These are phyloP conservation scores for Xylariaceae sp. DNA, from an alignment of 2,329 filamentous ascomycete species.

Conservation along the genomic window DNA sequence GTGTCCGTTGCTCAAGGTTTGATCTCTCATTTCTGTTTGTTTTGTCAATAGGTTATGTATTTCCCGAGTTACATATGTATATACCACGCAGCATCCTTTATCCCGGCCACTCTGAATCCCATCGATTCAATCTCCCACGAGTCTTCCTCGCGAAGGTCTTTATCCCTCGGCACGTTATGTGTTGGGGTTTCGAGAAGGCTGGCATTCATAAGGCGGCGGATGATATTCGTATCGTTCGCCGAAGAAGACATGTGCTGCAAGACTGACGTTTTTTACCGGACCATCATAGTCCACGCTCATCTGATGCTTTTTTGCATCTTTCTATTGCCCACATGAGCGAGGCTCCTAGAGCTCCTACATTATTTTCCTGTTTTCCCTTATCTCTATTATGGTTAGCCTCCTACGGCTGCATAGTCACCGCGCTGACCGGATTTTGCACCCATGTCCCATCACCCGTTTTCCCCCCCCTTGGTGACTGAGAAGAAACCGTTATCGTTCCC, in stretches of 20 bases:
- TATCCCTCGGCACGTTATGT: slow-evolving; percentile 31
- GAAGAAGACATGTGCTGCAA: slow-evolving; percentile 34
- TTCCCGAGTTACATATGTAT: background rate
- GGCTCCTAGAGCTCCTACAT: slow-evolving; percentile 49
- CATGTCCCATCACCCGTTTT: too few relatives aligned
- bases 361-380: slow-evolving; percentile 1
- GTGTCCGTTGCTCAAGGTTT: background rate
- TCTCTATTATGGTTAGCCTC: background rate
- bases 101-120: slow-evolving; percentile 27
- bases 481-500: too few relatives aligned
- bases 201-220: slow-evolving; percentile 20
- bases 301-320: slow-evolving; percentile 23
- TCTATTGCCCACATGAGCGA: slow-evolving; percentile 38
- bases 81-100: slow-evolving; percentile 22
- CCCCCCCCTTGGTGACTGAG: too few relatives aligned
- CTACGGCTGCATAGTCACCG: background rate
- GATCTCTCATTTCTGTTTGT: background rate
- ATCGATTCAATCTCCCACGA: slow-evolving; percentile 26
- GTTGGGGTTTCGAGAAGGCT: slow-evolving; percentile 29
- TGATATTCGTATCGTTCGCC: slow-evolving; percentile 19
- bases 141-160: slow-evolving; percentile 30
- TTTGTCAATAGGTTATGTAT: background rate
- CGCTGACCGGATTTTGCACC: too few relatives aligned
- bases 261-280: slow-evolving; percentile 33
- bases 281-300: slow-evolving; percentile 52